phyloP scores from a whole-genome alignment of 139 green algal species.

The Coelastrella sp. region DNA sequence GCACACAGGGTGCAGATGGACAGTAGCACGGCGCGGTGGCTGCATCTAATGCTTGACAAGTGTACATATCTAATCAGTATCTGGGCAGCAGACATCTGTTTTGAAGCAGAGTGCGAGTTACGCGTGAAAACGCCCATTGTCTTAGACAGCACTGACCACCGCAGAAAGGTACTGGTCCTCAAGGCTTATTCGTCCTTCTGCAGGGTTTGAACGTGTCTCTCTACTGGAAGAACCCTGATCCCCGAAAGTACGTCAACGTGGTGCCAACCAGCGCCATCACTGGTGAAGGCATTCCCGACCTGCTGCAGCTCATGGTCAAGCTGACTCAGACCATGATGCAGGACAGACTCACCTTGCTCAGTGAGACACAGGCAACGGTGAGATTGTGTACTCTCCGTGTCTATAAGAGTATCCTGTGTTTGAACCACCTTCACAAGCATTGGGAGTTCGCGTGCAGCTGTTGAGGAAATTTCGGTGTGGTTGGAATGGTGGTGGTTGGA shows the following conservation, averaged over 20 bases:
- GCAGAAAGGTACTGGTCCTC: too few relatives aligned
- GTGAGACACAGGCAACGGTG: constrained; percentile 79
- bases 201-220: constrained; percentile 95
- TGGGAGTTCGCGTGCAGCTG: too few relatives aligned
- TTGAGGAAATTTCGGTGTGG: neutral
- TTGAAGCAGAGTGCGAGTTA: too few relatives aligned
- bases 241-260: constrained; percentile 87
- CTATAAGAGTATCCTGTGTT: too few relatives aligned
- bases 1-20: too few relatives aligned
- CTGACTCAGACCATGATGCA: constrained; percentile 95
- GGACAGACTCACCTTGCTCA: constrained; percentile 94
- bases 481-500: neutral
- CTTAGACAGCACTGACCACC: neutral
- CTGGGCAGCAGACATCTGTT: too few relatives aligned
- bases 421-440: too few relatives aligned
- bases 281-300: constrained; percentile 79
- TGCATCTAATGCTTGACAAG: too few relatives aligned
- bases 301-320: constrained; percentile 92
- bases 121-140: neutral
- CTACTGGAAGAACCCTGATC: constrained; percentile 98
- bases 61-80: too few relatives aligned
- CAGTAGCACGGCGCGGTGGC: too few relatives aligned
- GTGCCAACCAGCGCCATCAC: constrained; percentile 97
- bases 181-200: constrained; percentile 44
- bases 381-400: neutral